Conservation (phyloP, 1,139 yeast genomes). For the Sugiyamaella grinbergsii region DNA sequence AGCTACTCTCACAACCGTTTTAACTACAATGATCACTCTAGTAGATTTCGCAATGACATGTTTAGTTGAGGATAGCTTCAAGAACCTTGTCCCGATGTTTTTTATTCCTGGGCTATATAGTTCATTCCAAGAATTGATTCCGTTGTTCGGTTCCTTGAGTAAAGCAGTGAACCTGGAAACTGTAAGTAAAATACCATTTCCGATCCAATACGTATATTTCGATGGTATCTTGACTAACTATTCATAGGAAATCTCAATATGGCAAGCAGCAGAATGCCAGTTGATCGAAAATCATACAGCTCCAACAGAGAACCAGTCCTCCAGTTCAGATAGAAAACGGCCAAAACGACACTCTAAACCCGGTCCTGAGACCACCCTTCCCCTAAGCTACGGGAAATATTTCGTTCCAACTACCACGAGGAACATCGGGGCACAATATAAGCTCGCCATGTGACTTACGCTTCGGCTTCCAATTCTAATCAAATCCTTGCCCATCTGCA, state of each 20-base stretch:
- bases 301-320: neutral
- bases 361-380: neutral
- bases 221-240: neutral
- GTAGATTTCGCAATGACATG: constrained; percentile 23
- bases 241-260: constrained; percentile 10
- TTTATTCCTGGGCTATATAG: constrained; percentile 13
- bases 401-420: constrained; percentile 1
- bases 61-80: constrained; percentile 19
- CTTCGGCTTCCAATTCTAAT: constrained; percentile 3
- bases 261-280: constrained; percentile 4
- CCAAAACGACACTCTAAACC: neutral
- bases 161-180: neutral
- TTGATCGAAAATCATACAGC: neutral
- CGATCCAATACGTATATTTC: neutral
- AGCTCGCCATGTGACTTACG: constrained; percentile 6
- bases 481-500: constrained; percentile 13
- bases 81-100: constrained; percentile 21
- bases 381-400: neutral
- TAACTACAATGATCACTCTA: constrained; percentile 16
- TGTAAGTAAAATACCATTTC: constrained; percentile 7
- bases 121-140: constrained; percentile 8
- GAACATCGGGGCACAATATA: neutral
- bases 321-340: neutral
- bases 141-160: constrained; percentile 1
- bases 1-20: neutral